phyloP scores from a whole-genome alignment of 2,329 filamentous ascomycete species.

The Aspergillus sp. region DNA sequence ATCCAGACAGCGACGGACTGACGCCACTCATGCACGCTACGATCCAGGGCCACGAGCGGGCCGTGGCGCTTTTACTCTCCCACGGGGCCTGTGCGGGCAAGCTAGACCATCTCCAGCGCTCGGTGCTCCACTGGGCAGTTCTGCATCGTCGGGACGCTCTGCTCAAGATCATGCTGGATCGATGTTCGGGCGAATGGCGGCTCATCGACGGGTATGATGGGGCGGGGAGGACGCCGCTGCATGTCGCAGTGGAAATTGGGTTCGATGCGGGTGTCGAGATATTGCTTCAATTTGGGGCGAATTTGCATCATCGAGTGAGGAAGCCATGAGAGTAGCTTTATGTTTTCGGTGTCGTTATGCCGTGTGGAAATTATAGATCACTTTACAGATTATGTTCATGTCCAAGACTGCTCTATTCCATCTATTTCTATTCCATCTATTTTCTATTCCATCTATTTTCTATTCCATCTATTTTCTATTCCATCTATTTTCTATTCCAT shows the following conservation, averaged over 20 bases:
- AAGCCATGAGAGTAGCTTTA: no score
- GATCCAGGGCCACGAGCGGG: not conserved
- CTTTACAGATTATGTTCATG: no score
- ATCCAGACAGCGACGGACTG: not conserved
- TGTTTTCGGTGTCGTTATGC: no score
- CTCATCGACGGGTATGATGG: not conserved
- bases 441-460: no score
- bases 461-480: no score
- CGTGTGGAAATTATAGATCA: no score
- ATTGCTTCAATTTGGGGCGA: not conserved
- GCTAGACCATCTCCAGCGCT: not conserved
- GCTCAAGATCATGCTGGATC: not conserved
- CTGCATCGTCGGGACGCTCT: not conserved
- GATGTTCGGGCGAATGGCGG: not conserved
- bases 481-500: no score
- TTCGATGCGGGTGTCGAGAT: not conserved
- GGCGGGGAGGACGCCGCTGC: not conserved
- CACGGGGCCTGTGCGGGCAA: not conserved
- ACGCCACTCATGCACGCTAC: conserved; percentile 1
- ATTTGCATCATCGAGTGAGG: not conserved
- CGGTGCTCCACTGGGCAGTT: not conserved
- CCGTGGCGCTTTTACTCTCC: not conserved
- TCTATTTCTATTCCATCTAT: no score
- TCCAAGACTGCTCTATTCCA: no score
- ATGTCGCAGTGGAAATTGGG: not conserved